These are phyloP conservation scores for Aspergillus sp. DNA, from an alignment of 2,329 filamentous ascomycete genomes.

Conservation along the genomic window DNA sequence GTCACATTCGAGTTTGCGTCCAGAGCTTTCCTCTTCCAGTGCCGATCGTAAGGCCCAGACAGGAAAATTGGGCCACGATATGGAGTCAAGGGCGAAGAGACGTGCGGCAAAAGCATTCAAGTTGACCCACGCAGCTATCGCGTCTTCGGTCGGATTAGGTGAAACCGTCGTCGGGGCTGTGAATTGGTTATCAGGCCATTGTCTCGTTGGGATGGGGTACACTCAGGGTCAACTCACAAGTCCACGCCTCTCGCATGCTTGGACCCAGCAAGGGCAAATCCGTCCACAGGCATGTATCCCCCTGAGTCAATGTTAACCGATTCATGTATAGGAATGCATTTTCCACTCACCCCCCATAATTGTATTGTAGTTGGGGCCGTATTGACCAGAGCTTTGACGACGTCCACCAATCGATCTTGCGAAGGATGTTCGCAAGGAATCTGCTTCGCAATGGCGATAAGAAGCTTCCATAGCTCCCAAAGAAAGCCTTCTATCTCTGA, in stretches of 20 bases:
- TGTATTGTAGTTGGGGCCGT: slow-evolving; percentile 6
- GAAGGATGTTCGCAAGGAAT: slow-evolving; percentile 7
- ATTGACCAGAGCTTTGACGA: slow-evolving; percentile 7
- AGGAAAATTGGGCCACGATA: slow-evolving; percentile 4
- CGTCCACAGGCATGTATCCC: slow-evolving; percentile 3
- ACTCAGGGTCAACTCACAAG: background rate
- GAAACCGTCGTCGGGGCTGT: background rate
- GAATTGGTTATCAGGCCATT: background rate
- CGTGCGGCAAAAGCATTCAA: slow-evolving; percentile 13
- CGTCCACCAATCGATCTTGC: slow-evolving; percentile 7
- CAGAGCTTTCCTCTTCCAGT: slow-evolving; percentile 6
- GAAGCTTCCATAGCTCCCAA: slow-evolving; percentile 6
- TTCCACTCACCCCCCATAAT: slow-evolving; percentile 8
- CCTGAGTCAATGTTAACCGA: background rate
- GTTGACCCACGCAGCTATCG: slow-evolving; percentile 7
- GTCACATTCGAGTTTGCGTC: background rate
- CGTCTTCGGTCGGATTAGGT: background rate
- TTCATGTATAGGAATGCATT: background rate
- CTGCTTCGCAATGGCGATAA: slow-evolving; percentile 7
- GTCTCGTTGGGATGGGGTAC: background rate
- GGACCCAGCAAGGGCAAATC: slow-evolving; percentile 13
- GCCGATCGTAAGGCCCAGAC: slow-evolving; percentile 11
- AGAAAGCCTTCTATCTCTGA: slow-evolving; percentile 7
- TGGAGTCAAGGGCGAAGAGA: background rate
- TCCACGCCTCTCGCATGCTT: slow-evolving; percentile 10